A percentile compares a stretch with the other conserved stretches of the same genome.
Evolutionary conservation across 1,139 yeast species (phyloP).

Genomic region (Casaregolazyma suthepensis): DNA sequence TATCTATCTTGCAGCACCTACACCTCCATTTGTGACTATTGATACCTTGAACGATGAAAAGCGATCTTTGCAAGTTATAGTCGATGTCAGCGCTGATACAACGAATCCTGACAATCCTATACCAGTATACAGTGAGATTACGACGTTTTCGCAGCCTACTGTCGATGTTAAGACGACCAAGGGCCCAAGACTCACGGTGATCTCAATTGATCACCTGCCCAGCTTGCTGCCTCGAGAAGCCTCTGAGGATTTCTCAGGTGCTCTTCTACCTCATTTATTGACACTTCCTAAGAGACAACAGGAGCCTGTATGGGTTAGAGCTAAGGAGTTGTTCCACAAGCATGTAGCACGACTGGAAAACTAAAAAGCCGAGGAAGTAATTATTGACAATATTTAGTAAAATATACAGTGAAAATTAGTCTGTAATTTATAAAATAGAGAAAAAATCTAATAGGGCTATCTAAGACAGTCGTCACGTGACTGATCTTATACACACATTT

Average conservation of each 20-base stretch:
- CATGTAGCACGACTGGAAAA: conserved; percentile 46
- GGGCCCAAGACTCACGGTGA: conserved; percentile 76
- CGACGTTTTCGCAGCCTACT: conserved; percentile 87
- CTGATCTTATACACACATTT: too few relatives aligned
- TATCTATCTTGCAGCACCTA: conserved; percentile 87
- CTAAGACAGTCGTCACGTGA: background rate
- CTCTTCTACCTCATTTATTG: conserved; percentile 80
- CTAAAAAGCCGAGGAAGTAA: background rate
- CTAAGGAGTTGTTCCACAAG: conserved; percentile 72
- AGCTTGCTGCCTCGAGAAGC: conserved; percentile 94
- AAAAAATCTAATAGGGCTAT: too few relatives aligned
- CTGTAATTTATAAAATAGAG: too few relatives aligned
- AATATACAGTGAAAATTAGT: background rate
- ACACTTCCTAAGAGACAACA: conserved; percentile 73
- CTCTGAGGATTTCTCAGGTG: conserved; percentile 81
- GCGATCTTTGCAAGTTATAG: conserved; percentile 84
- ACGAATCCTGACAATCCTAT: conserved; percentile 97
- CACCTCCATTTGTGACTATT: conserved; percentile 79
- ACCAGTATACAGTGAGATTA: conserved; percentile 85
- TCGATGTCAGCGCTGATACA: conserved; percentile 97
- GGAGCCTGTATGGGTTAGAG: conserved; percentile 89
- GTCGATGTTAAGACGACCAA: conserved; percentile 68
- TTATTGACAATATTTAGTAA: background rate
- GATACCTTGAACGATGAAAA: conserved; percentile 55
- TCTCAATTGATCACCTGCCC: conserved; percentile 97